Conservation (phyloP, 768 basidiomycete genomes). For the Thelephora aurantiotincta region DNA sequence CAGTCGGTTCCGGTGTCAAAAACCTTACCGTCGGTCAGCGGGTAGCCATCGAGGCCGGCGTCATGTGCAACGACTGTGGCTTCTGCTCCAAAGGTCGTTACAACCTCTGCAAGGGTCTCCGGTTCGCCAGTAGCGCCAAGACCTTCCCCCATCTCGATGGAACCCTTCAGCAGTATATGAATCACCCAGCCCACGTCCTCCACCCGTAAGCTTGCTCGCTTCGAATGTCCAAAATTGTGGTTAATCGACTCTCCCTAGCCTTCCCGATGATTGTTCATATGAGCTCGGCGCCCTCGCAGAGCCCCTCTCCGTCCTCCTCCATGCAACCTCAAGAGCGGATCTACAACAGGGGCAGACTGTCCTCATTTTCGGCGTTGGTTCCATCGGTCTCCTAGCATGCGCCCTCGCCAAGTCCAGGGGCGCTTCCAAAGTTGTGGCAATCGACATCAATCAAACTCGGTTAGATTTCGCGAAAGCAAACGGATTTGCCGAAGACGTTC, state of each 20-base stretch:
- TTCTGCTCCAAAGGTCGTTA: constrained; percentile 69
- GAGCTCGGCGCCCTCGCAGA: constrained; percentile 84
- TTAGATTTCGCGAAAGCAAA: constrained; percentile 63
- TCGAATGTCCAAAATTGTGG: constrained; percentile 1
- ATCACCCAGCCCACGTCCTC: constrained; percentile 75
- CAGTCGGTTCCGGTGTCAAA: constrained; percentile 53
- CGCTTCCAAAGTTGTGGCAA: constrained; percentile 56
- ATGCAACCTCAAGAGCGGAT: constrained; percentile 33
- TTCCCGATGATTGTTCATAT: constrained; percentile 64
- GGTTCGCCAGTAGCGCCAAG: constrained; percentile 83
- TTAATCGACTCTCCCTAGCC: constrained; percentile 22
- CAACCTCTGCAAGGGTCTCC: constrained; percentile 85
- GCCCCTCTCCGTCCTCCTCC: constrained; percentile 82
- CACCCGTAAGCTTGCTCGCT: constrained; percentile 54
- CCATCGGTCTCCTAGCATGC: constrained; percentile 86
- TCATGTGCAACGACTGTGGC: constrained; percentile 67
- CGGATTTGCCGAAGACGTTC: constrained; percentile 67
- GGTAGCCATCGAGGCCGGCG: constrained; percentile 88
- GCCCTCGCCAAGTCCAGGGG: constrained; percentile 63
- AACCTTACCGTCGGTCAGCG: constrained; percentile 62
- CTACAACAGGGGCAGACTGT: constrained; percentile 46
- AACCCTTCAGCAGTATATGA: constrained; percentile 77
- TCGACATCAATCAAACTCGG: constrained; percentile 77
- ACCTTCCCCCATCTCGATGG: constrained; percentile 90
- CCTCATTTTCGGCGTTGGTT: constrained; percentile 84